Percentiles rank a stretch among this genome's conserved stretches.
These are phyloP conservation scores for Phytophthora hibernalis DNA, from an alignment of 352 stramenopile species.

Conservation along the genomic window DNA sequence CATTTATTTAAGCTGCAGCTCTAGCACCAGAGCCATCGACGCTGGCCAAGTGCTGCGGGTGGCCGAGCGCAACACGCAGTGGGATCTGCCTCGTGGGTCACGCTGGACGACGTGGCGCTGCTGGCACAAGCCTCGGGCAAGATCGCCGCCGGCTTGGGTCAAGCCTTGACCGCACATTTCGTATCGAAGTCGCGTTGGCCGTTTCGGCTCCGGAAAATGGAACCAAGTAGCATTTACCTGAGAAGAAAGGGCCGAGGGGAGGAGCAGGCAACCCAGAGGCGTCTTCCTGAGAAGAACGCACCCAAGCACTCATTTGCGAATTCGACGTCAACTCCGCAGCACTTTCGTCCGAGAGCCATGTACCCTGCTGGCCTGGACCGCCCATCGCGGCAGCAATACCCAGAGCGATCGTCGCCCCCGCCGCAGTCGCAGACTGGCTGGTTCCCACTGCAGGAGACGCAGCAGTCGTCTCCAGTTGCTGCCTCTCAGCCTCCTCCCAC, in stretches of 20 bases:
- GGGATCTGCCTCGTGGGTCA: too few relatives aligned
- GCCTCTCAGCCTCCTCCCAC: conserved; percentile 6
- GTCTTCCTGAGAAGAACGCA: conserved; percentile 24
- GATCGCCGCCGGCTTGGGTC: conserved; percentile 9
- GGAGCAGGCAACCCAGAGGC: conserved; percentile 19
- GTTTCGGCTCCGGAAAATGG: conserved; percentile 37
- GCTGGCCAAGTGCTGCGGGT: background rate
- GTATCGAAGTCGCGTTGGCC: conserved; percentile 9
- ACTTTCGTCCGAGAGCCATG: conserved; percentile 12
- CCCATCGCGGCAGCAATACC: conserved; percentile 16
- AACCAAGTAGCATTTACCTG: conserved; percentile 18
- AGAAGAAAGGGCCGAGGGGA: conserved; percentile 34
- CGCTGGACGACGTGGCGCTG: conserved; percentile 2
- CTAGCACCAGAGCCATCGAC: background rate
- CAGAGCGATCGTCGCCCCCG: conserved; percentile 21
- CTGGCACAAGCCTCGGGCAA: conserved; percentile 18
- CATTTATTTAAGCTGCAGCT: too few relatives aligned
- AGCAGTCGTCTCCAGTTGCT: conserved; percentile 1
- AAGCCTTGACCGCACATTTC: conserved; percentile 24
- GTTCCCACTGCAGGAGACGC: conserved; percentile 55
- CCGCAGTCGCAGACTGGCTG: conserved; percentile 54
- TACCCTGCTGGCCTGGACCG: conserved; percentile 17
- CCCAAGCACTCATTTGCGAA: conserved; percentile 36
- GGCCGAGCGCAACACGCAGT: background rate
- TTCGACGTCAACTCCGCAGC: conserved; percentile 16